These are phyloP conservation scores for Fagus crenata DNA, from an alignment of 306 rosid genomes.

Conservation along the genomic window DNA sequence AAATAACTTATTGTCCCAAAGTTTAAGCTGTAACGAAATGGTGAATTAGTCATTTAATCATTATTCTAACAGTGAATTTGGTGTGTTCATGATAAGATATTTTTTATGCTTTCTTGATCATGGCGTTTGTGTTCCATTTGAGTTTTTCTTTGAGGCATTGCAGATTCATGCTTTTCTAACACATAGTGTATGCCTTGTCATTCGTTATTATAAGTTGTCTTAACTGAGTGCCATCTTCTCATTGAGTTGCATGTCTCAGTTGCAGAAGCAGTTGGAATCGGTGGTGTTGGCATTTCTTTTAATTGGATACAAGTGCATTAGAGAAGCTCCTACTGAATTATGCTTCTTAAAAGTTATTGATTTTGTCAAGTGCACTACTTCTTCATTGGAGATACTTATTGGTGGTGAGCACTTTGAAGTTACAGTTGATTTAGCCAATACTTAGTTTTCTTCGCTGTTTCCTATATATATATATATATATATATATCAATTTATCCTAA, in stretches of 20 bases:
- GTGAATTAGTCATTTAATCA: too few relatives aligned
- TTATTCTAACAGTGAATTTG: not conserved
- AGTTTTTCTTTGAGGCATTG: constrained; percentile 13
- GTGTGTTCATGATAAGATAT: constrained; percentile 23
- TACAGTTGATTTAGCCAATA: constrained; percentile 20
- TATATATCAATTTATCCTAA: not conserved
- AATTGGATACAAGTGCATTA: constrained; percentile 63
- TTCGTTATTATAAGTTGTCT: constrained; percentile 15
- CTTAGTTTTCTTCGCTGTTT: constrained; percentile 5
- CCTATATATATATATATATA: constrained; percentile 1
- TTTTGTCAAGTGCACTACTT: constrained; percentile 54
- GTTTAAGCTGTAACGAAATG: too few relatives aligned
- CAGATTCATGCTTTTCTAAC: constrained; percentile 17
- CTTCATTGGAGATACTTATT: constrained; percentile 53
- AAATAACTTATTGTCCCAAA: too few relatives aligned
- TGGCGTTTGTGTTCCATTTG: not conserved
- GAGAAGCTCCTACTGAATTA: constrained; percentile 59
- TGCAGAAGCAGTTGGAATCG: constrained; percentile 63
- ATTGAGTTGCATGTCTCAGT: constrained; percentile 32
- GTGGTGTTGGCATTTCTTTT: constrained; percentile 66
- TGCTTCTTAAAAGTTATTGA: constrained; percentile 66
- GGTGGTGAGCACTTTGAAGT: constrained; percentile 50
- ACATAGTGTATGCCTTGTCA: not conserved
- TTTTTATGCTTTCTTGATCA: constrained; percentile 11
- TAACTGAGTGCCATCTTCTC: constrained; percentile 33